These are phyloP conservation scores for Blastocystis sp. DNA, from an alignment of 352 stramenopile species.

Conservation along the genomic window DNA sequence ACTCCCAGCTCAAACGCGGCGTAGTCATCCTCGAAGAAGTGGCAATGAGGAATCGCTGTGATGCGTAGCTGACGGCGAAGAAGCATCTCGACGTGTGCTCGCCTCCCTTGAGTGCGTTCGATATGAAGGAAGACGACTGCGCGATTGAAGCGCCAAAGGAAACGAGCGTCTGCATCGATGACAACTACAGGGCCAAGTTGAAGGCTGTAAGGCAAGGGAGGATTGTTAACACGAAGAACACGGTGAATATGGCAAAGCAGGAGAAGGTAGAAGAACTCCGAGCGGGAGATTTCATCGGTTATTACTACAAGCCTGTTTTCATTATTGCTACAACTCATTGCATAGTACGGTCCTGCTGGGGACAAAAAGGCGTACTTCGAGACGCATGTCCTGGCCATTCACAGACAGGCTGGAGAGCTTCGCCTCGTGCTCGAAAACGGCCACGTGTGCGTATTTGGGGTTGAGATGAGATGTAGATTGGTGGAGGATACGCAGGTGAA, in stretches of 20 bases:
- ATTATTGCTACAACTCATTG: background rate
- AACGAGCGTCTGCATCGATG: background rate
- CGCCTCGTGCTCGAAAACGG: constrained; percentile 24
- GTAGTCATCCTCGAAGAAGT: background rate
- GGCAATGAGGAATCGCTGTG: background rate
- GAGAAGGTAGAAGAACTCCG: constrained; percentile 18
- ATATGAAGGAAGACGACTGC: background rate
- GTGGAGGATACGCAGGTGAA: constrained; percentile 48
- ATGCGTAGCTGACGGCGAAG: background rate
- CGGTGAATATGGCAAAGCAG: background rate
- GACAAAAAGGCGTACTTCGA: constrained; percentile 22
- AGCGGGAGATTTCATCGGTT: constrained; percentile 53
- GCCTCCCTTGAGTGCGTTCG: background rate
- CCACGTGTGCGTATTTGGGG: background rate
- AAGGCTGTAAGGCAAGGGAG: background rate
- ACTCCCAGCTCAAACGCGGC: background rate
- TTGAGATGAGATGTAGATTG: background rate
- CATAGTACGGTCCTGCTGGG: constrained; percentile 41
- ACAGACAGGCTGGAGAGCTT: background rate
- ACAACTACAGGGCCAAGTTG: background rate
- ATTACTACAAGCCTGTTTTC: constrained; percentile 62
- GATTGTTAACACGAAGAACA: constrained; percentile 24
- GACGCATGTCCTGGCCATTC: constrained; percentile 4
- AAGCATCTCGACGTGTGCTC: background rate
- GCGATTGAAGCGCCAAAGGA: background rate